These are phyloP conservation scores for Marasmius fiardii DNA, from an alignment of 1,284 basidiomycete genomes.

Conservation along the genomic window DNA sequence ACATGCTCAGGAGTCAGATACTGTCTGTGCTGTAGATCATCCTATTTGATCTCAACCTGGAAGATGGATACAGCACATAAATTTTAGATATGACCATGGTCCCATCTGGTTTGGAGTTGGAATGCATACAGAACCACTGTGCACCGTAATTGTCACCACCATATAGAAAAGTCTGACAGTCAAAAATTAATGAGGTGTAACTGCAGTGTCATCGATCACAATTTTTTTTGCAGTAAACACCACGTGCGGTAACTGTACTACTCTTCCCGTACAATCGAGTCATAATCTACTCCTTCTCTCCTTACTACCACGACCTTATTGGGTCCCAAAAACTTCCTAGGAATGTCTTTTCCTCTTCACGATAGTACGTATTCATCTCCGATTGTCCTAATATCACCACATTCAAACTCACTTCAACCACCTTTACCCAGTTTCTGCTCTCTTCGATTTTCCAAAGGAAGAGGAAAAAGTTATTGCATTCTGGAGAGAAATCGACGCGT, in stretches of 20 bases:
- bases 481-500: slow-evolving; percentile 98
- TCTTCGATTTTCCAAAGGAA: slow-evolving; percentile 88
- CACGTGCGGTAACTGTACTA: too few relatives aligned
- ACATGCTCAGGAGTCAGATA: too few relatives aligned
- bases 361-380: slow-evolving; percentile 53
- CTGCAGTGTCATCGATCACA: too few relatives aligned
- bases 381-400: background rate
- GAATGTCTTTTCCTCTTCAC: slow-evolving; percentile 70
- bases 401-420: slow-evolving; percentile 11
- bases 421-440: slow-evolving; percentile 66
- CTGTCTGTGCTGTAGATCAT: too few relatives aligned
- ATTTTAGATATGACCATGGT: too few relatives aligned
- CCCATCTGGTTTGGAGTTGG: too few relatives aligned
- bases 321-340: background rate
- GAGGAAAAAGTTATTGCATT: slow-evolving; percentile 91
- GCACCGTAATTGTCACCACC: too few relatives aligned
- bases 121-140: too few relatives aligned
- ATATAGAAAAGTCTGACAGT: too few relatives aligned
- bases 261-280: background rate
- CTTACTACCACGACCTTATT: background rate
- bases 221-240: background rate
- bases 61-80: too few relatives aligned
- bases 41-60: too few relatives aligned
- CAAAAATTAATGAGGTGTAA: too few relatives aligned
- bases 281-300: background rate